Base-by-base conservation (phyloP, 179 eudicot species). In the Heliamphora pulchella region DNA sequence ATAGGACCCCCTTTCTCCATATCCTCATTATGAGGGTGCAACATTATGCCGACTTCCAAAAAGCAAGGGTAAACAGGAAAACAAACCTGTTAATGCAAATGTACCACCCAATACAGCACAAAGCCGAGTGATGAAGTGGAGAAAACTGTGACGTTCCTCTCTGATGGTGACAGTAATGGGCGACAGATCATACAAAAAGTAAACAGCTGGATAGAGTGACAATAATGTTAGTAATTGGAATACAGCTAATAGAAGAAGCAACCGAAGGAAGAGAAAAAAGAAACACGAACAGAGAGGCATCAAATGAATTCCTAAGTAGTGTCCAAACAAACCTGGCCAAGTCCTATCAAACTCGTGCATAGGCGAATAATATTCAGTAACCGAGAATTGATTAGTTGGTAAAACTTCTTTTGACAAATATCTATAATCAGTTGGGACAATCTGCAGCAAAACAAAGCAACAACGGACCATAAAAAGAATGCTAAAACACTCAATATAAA, bases 81-180 rank as follows among this genome's bases (percentile, higher is more conserved):
- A 64, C 89, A 71, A 80, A 96, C 99, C 99, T 87, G 99, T 96
- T 80, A 96, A 80, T 79, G 98, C 99, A 85, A 96, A 96, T 74
- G 99, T 96, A 75, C 99, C 99, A 74, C 99, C 99, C 75, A 96
- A 85, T 73, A 96, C 98, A 53, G 99, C 99, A 90, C 97, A 92
- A 75, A 96, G 93, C 74, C 99, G 93, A 65, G 99, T 96, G 79
- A 96, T 87, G 86, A 96, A 92, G 85, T 96, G 99, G 78, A 96
- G 98, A 83, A 96, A 96, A 84, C 95, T 96, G 79, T 96, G 98
- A 55, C 98, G 93, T 82, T 96, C 98, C 83, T 96, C 99, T 82
- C 85, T 91, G 81, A 96, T 96, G 74, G 98, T 96, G 78, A 94
- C 99, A 46, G 97, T 94, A 81, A 96, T 96, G 62, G 99, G 99